Evolutionary conservation across 2,329 filamentous ascomycete species (phyloP).

Genomic region (Didymella arachidicola): DNA sequence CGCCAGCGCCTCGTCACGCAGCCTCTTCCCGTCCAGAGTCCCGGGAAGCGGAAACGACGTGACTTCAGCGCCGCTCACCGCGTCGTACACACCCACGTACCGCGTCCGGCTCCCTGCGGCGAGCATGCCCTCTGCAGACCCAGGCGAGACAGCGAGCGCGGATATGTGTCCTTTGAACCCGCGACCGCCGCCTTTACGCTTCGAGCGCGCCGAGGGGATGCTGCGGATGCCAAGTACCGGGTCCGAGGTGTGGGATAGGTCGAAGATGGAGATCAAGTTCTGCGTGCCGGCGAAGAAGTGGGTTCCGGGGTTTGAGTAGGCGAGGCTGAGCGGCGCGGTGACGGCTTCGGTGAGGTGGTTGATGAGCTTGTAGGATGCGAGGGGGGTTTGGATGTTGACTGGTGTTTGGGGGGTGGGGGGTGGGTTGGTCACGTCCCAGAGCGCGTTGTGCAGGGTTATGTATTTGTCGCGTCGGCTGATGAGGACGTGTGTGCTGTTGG

Average conservation of each 20-base stretch:
- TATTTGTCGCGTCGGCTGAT: constrained; percentile 63
- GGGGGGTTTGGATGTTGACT: constrained; percentile 33
- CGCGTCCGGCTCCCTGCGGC: constrained; percentile 66
- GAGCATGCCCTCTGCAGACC: constrained; percentile 55
- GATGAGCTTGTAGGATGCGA: constrained; percentile 64
- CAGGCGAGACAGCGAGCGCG: constrained; percentile 55
- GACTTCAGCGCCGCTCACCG: constrained; percentile 58
- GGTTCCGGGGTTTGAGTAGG: constrained; percentile 59
- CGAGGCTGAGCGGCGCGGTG: constrained; percentile 62
- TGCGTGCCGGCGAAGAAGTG: constrained; percentile 66
- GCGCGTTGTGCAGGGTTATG: constrained; percentile 63
- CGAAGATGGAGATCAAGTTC: constrained; percentile 64
- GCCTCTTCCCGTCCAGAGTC: constrained; percentile 19
- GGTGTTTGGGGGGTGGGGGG: neutral
- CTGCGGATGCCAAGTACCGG: constrained; percentile 55
- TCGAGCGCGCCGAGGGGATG: constrained; percentile 57
- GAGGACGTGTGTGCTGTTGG: constrained; percentile 60
- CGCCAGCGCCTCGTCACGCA: constrained; percentile 10
- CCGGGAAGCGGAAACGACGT: constrained; percentile 59
- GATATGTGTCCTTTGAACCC: constrained; percentile 65
- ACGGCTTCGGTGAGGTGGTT: constrained; percentile 64
- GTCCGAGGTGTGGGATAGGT: constrained; percentile 58
- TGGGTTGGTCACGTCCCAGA: constrained; percentile 50
- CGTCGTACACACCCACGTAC: constrained; percentile 64
- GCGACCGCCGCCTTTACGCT: constrained; percentile 53